phyloP scores from a whole-genome alignment of 805 yeast species.

The Yamadazyma nakazawae region DNA sequence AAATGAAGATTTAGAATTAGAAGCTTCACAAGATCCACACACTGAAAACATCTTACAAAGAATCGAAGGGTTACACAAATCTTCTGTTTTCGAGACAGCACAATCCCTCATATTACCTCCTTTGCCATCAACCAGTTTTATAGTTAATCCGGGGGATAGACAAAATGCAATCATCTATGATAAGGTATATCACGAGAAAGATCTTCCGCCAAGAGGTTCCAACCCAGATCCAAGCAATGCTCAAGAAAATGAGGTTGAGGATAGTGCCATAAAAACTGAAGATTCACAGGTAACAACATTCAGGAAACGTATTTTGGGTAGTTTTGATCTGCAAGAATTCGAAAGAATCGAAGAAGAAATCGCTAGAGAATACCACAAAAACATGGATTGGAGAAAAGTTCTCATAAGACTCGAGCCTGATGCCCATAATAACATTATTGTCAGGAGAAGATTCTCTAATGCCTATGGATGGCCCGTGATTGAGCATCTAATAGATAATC shows the following conservation, averaged over 20 bases:
- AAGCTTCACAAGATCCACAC: slow-evolving; percentile 10
- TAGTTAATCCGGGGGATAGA: slow-evolving; percentile 64
- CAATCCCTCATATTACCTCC: slow-evolving; percentile 78
- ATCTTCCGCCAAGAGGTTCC: slow-evolving; percentile 10
- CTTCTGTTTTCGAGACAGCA: slow-evolving; percentile 78
- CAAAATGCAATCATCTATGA: slow-evolving; percentile 77
- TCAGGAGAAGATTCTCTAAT: slow-evolving; percentile 83
- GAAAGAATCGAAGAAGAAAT: slow-evolving; percentile 67
- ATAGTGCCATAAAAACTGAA: not conserved
- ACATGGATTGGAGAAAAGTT: slow-evolving; percentile 88
- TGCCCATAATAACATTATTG: slow-evolving; percentile 91
- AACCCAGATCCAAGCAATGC: not conserved
- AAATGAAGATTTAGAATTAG: slow-evolving; percentile 13
- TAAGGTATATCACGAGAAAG: slow-evolving; percentile 49
- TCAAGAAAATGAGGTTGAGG: not conserved
- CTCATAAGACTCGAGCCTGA: slow-evolving; percentile 83
- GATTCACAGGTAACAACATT: slow-evolving; percentile 4
- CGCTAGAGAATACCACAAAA: slow-evolving; percentile 84
- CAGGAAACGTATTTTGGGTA: slow-evolving; percentile 20
- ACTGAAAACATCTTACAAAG: slow-evolving; percentile 15
- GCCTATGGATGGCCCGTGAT: slow-evolving; percentile 95
- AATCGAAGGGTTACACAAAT: slow-evolving; percentile 49
- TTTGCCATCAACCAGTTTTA: slow-evolving; percentile 62
- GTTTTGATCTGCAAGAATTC: slow-evolving; percentile 32
- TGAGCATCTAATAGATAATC: slow-evolving; percentile 72